phyloP scores from a whole-genome alignment of 257 asterid species.

The Solanum acaule region DNA sequence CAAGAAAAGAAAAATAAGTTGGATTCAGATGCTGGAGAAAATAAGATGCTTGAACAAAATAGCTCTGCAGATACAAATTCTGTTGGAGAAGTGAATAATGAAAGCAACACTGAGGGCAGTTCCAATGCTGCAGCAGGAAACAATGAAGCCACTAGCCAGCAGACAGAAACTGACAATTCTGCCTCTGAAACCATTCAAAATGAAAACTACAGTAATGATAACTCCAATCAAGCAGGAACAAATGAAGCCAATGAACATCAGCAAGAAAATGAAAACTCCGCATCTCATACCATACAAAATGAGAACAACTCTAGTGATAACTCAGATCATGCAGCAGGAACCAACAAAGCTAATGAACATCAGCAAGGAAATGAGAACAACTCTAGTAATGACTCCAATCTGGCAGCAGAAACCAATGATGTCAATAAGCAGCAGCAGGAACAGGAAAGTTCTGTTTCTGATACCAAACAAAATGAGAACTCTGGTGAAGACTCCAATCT shows the following conservation, averaged over 20 bases:
- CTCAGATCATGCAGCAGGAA: not conserved
- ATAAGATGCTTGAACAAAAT: constrained; percentile 12
- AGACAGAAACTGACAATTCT: not conserved
- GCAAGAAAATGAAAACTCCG: not conserved
- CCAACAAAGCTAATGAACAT: not conserved
- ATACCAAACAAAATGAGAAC: not conserved
- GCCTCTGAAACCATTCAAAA: not conserved
- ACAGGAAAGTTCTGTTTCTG: not conserved
- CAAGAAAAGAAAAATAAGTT: constrained; percentile 1
- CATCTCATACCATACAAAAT: not conserved
- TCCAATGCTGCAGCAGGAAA: constrained; percentile 11
- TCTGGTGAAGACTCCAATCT: not conserved
- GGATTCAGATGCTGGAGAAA: constrained; percentile 7
- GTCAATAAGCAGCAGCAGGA: not conserved
- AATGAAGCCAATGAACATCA: constrained; percentile 1
- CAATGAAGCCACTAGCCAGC: not conserved
- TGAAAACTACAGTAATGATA: not conserved
- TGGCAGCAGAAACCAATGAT: not conserved
- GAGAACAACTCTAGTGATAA: not conserved
- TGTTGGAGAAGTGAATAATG: constrained; percentile 6
- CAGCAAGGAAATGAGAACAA: not conserved
- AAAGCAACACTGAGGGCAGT: constrained; percentile 3
- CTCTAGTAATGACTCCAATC: not conserved
- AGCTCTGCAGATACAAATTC: constrained; percentile 3
- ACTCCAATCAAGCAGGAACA: not conserved